Base-by-base conservation (phyloP, 495 filamentous ascomycete species). In the Annulohypoxylon maeteangense region DNA sequence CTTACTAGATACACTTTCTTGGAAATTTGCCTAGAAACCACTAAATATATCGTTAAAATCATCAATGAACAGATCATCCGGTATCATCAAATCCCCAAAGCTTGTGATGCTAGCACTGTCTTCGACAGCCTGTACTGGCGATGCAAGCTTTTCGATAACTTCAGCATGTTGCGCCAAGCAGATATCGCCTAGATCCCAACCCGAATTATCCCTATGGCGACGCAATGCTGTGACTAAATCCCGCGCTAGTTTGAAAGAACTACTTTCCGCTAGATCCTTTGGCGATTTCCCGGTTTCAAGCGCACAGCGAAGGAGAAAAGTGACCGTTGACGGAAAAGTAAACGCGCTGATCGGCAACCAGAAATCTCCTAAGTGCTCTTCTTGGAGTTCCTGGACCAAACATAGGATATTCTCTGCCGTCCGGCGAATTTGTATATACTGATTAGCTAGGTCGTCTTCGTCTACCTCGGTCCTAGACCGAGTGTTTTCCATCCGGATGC, bases 171-270 rank as follows among this genome's bases (percentile, higher is more conserved):
- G 55, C 6, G 55, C 55, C 7, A 58, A 27, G 25, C 55, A 58
- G 7, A 58, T 42, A 27, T 58, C 55, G 11, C 55, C 55, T 7
- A 58, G 20, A 42, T 58, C 55, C 55, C 55, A 58, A 42, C 55
- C 55, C 20, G 34, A 58, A 58, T 12, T 36, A 3, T 56, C 55
- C 23, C 20, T 42, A 25, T 58, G 55, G 22, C 34, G 32, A 25
- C 55, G 55, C 34, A 58, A 14, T 1, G 55, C 55, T 2, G 20
- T 27, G 20, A 58, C 38, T 12, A 58, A 16, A 44, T 58, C 55
- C 22, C 20, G 34, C 36, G 55, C 32, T 1, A 58, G 32, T 20
- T 58, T 58, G 34, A 58, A 23, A 40, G 34, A 58, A 16, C n/a
- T 27, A 25, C 22, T 42, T 58, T 42, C 38, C 36, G 55, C 55